Conservation (phyloP, 2,329 filamentous ascomycete species). For the Tolypocladium sp. region DNA sequence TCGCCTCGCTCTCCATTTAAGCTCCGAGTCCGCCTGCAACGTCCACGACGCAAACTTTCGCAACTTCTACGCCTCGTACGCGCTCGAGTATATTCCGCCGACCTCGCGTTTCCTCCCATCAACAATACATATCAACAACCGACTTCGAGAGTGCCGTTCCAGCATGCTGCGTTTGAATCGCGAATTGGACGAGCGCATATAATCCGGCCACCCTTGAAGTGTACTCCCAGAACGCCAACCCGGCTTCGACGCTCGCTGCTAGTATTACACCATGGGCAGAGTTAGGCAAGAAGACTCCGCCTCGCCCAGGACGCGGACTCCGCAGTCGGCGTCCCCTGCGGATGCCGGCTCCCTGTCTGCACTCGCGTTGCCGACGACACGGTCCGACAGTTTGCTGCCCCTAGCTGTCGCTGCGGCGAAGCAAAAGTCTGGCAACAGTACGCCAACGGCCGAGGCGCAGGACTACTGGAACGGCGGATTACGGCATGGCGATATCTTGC, state of each 20-base stretch:
- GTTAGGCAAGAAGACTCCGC: conserved; percentile 7
- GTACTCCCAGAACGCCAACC: neutral
- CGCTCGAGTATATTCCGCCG: neutral
- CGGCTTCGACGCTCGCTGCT: neutral
- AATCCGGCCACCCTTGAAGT: neutral
- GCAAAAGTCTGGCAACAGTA: neutral
- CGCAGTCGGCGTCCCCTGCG: conserved; percentile 4
- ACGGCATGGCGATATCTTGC: conserved; percentile 5
- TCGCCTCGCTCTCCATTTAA: neutral
- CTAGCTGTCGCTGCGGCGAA: neutral
- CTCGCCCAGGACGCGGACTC: conserved; percentile 9
- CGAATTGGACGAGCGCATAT: neutral
- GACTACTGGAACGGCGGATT: conserved; percentile 11
- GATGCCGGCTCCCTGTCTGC: conserved; percentile 3
- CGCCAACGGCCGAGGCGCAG: neutral
- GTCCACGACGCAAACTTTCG: neutral
- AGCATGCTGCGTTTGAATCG: neutral
- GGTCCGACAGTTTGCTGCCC: conserved; percentile 4
- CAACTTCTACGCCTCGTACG: neutral
- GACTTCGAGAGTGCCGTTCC: neutral
- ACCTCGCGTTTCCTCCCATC: neutral
- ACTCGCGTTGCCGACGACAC: conserved; percentile 3
- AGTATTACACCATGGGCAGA: conserved; percentile 2
- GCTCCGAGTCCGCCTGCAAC: neutral
- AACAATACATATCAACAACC: neutral